Conservation (phyloP, 805 yeast genomes). For the Kazachstania taianensis region DNA sequence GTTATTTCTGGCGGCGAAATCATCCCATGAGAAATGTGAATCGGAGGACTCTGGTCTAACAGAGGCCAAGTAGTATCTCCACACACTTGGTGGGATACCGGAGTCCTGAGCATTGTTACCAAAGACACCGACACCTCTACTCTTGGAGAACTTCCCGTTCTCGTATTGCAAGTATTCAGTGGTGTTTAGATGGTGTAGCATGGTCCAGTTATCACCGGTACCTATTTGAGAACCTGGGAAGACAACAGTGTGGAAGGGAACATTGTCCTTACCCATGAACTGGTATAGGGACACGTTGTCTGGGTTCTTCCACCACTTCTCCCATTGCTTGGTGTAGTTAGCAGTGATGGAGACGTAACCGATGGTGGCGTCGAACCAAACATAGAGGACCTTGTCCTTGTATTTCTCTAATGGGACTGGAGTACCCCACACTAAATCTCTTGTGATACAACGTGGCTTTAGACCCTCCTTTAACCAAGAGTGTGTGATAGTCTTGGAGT, state of each 20-base stretch:
- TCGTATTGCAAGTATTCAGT: conserved; percentile 97
- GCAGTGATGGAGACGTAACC: conserved; percentile 97
- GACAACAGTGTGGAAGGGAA: conserved; percentile 96
- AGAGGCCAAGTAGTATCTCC: conserved; percentile 93
- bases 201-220: conserved; percentile 82
- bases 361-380: conserved; percentile 98
- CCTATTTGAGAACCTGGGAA: conserved; percentile 93
- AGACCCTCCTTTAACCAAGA: conserved; percentile 93
- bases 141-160: conserved; percentile 95
- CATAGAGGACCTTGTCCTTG: conserved; percentile 86
- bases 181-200: conserved; percentile 80
- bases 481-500: conserved; percentile 77
- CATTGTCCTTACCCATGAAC: conserved; percentile 99
- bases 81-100: conserved; percentile 83
- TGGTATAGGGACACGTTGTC: conserved; percentile 81
- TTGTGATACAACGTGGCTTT: conserved; percentile 88
- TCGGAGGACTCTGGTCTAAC: conserved; percentile 94
- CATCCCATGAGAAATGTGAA: conserved; percentile 95
- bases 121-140: conserved; percentile 96
- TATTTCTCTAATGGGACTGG: conserved; percentile 88
- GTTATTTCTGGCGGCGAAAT: conserved; percentile 89
- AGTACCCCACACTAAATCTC: conserved; percentile 97
- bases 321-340: conserved; percentile 72
- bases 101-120: conserved; percentile 96
- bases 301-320: conserved; percentile 92